Percentiles rank a stretch among this genome's conserved stretches.
These are phyloP conservation scores for Colletotrichum eleusines DNA, from an alignment of 2,329 filamentous ascomycete genomes.

Conservation along the genomic window DNA sequence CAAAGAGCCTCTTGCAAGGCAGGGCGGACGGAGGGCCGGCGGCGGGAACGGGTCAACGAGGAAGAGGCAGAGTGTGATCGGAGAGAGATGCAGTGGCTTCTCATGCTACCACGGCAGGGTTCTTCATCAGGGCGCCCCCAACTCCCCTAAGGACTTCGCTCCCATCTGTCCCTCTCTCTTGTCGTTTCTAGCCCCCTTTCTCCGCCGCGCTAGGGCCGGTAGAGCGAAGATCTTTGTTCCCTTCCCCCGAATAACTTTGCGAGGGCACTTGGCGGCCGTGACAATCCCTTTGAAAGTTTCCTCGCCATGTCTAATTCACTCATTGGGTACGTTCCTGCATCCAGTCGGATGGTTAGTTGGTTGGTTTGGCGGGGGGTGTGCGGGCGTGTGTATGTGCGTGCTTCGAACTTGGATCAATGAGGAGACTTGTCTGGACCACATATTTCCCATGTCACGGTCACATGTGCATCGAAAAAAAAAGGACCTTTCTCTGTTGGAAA, in stretches of 20 bases:
- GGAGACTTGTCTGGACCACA: constrained; percentile 13
- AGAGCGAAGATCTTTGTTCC: constrained; percentile 34
- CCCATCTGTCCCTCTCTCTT: background rate
- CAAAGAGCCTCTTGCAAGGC: background rate
- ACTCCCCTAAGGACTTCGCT: constrained; percentile 12
- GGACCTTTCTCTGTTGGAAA: constrained; percentile 17
- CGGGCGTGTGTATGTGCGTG: background rate
- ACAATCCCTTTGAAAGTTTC: background rate
- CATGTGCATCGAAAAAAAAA: constrained; percentile 4
- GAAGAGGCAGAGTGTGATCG: constrained; percentile 9
- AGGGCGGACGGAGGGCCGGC: constrained; percentile 21
- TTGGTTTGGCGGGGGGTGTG: too few species aligned
- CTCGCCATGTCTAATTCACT: constrained; percentile 13
- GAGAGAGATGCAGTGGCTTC: constrained; percentile 12
- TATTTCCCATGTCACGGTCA: constrained; percentile 9
- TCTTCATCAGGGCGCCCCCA: constrained; percentile 3
- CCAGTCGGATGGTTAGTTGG: too few species aligned
- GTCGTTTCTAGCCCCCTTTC: constrained; percentile 13
- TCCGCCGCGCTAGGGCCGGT: constrained; percentile 34
- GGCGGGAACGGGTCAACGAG: constrained; percentile 1
- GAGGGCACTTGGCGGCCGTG: constrained; percentile 17
- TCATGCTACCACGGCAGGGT: constrained; percentile 10
- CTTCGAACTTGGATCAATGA: constrained; percentile 1
- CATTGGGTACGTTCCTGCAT: constrained; percentile 14
- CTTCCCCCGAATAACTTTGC: constrained; percentile 16